These are phyloP conservation scores for Arabidopsis suecica DNA, from an alignment of 345 rosid species.

Conservation along the genomic window DNA sequence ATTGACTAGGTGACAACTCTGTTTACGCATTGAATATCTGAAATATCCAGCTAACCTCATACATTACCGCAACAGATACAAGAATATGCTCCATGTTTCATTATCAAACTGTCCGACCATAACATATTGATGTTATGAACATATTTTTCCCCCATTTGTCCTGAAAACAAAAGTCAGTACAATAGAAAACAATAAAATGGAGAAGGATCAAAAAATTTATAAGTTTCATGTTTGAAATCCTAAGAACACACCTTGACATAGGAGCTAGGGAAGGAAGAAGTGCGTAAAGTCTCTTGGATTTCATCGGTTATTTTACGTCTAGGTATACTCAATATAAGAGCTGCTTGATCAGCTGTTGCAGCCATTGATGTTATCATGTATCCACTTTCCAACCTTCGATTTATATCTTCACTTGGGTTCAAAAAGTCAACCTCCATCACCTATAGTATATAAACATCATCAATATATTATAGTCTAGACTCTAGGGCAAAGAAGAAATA, in stretches of 20 bases:
- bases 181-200: neutral
- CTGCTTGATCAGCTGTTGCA: conserved; percentile 93
- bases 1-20: too few species aligned
- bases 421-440: conserved; percentile 95
- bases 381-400: conserved; percentile 90
- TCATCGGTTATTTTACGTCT: conserved; percentile 85
- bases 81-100: conserved; percentile 12
- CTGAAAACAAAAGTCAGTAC: conserved; percentile 51
- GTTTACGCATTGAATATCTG: too few species aligned
- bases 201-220: neutral
- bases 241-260: conserved; percentile 78
- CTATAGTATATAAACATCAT: conserved; percentile 48
- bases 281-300: conserved; percentile 94
- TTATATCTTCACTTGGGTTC: conserved; percentile 95
- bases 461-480: conserved; percentile 4
- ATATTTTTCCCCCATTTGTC: conserved; percentile 93
- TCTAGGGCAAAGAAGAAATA: neutral
- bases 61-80: too few species aligned
- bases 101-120: conserved; percentile 89
- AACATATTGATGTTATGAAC: conserved; percentile 82
- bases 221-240: conserved; percentile 4
- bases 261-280: conserved; percentile 95
- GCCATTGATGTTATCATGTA: conserved; percentile 95
- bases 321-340: conserved; percentile 86
- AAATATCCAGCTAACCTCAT: too few species aligned